phyloP scores from a whole-genome alignment of 2,329 filamentous ascomycete species.

The Calonectria ilicicola region DNA sequence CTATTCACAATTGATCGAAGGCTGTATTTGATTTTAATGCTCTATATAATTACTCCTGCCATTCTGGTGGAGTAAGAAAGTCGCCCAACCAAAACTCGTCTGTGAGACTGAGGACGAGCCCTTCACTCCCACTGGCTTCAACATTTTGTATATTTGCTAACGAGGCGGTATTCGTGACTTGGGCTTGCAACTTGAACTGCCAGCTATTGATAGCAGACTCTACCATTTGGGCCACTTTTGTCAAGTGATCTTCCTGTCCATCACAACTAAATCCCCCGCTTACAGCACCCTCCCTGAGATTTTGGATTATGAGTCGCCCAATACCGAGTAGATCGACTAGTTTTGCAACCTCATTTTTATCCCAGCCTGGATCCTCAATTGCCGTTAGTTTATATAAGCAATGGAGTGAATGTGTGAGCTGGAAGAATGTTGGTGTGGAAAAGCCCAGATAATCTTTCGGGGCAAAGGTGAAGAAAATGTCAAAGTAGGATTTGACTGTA shows the following conservation, averaged over 20 bases:
- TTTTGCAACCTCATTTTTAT: background rate
- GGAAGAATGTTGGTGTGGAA: background rate
- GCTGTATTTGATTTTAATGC: too few species aligned
- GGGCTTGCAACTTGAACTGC: slow-evolving; percentile 1
- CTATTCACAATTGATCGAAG: too few species aligned
- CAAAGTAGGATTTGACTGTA: background rate
- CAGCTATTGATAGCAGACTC: background rate
- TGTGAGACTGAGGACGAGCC: background rate
- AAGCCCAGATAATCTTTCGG: background rate
- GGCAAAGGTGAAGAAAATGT: background rate
- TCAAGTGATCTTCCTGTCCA: background rate
- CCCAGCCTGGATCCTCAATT: background rate
- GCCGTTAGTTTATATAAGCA: background rate
- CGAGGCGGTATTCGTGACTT: background rate
- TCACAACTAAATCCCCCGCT: background rate
- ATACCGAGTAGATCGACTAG: background rate
- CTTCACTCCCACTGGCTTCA: background rate
- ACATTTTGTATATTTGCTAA: background rate
- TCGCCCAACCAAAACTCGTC: background rate
- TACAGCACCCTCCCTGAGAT: background rate
- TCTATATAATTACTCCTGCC: background rate
- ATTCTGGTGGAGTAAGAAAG: background rate
- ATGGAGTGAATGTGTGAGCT: background rate
- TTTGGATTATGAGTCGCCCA: background rate
- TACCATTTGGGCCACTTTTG: background rate